Percentiles rank a stretch among this genome's conserved stretches.
Conservation (phyloP, 352 stramenopile genomes). For the Globisporangium rhizosaccharum region DNA sequence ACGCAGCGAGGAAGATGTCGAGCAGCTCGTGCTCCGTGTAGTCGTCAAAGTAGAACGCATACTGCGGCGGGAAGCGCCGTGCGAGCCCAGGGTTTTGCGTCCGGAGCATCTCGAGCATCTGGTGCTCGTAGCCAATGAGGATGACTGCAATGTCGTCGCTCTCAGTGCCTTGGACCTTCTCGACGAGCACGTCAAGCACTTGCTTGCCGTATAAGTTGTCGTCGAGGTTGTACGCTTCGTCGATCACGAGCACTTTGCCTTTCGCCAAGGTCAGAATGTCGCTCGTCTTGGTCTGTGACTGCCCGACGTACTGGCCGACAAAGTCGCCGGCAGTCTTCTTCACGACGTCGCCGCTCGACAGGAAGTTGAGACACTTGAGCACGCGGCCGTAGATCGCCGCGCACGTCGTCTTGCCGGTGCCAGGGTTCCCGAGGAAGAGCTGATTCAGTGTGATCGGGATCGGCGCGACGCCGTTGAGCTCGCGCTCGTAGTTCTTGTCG, state of each 20-base stretch:
- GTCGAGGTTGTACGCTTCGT: conserved; percentile 92
- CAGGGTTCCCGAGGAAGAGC: conserved; percentile 89
- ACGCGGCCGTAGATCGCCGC: conserved; percentile 83
- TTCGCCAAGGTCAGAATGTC: conserved; percentile 75
- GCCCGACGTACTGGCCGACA: conserved; percentile 67
- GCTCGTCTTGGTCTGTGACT: conserved; percentile 86
- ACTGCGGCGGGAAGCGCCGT: conserved; percentile 82
- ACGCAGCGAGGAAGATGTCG: conserved; percentile 62
- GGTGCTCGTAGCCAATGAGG: conserved; percentile 84
- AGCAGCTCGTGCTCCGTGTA: conserved; percentile 84
- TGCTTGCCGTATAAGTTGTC: conserved; percentile 61
- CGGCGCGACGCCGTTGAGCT: conserved; percentile 59
- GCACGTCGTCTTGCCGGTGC: conserved; percentile 91
- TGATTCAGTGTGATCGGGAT: conserved; percentile 77
- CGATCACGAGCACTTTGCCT: conserved; percentile 91
- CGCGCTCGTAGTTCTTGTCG: conserved; percentile 78
- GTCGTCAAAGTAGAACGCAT: conserved; percentile 91
- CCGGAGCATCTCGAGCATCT: conserved; percentile 90
- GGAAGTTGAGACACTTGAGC: conserved; percentile 84
- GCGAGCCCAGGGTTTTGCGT: conserved; percentile 85
- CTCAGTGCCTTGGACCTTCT: conserved; percentile 87
- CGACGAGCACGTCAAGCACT: conserved; percentile 86
- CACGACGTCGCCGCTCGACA: conserved; percentile 88
- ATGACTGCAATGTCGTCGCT: conserved; percentile 91
- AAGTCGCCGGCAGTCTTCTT: conserved; percentile 88